Evolutionary conservation across 2,329 filamentous ascomycete genomes (phyloP), one percentile per base, ranked within the genome.

Genomic region (Pseudogymnoascus verrucosus): DNA sequence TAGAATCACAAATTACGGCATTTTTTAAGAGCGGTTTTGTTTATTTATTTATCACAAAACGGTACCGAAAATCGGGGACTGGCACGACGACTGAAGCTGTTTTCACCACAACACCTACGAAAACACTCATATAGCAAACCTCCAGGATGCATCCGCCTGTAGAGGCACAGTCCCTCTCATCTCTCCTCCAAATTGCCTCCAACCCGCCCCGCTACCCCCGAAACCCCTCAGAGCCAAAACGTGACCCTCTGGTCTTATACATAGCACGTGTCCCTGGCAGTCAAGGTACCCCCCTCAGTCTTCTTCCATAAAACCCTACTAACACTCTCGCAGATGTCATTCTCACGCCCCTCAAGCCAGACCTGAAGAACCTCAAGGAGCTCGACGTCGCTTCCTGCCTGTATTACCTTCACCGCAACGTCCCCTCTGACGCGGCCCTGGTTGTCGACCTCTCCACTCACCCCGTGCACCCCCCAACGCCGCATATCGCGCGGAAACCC

Each of bases 221-320:
- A 71, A 90, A 90, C 72, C 89, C 90, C 4, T 84, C 86, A 2
- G 86, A 89, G 68, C 78, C 83, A 69, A 84, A 80, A 67, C 84
- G 88, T 67, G 85, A 91, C 60, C 86, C 91, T 3, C 76, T 98
- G 61, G 86, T 88, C 2, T 83, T 99, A 42, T 99, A 99, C 76
- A 96, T 99, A 68, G 91, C 93, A 37, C 82, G 93, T 68, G 93
- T 99, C 0, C 95, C 95, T 1, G 93, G 93, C 21, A 96, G 90
- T 67, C 86, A 87, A 87, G 91, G 91, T 93, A 79, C 68, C 78
- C 74, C 23, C 64, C 63, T 34, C 61, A 8, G 11, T 14, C 44
- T 10, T 28, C 21, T 26, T 60, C 28, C 36, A 39, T 31, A 44
- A 47, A 65, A 21, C 60, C 60, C 63, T 63, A 68, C 65, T 64